Evolutionary conservation across 345 rosid genomes (phyloP), one percentile per base, ranked within the genome.

Genomic region (Excoecaria agallocha): DNA sequence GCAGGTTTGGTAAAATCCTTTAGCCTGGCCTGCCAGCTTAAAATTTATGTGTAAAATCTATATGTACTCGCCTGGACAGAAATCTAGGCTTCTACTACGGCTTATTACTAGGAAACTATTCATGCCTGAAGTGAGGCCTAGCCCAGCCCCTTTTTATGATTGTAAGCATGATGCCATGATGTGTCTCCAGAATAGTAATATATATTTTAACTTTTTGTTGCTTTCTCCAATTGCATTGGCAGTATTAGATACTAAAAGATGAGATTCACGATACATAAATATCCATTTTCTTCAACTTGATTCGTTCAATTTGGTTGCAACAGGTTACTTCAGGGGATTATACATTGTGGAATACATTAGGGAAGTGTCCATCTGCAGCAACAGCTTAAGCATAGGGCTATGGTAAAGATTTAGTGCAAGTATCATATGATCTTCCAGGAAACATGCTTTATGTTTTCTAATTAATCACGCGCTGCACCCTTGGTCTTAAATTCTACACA

Each of bases 281-380:
- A 43, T 35, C 43, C 12, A 50, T 50, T 62, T 39, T n/a, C n/a
- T n/a, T 43, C 38, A 20, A 24, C 48, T 37, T 4, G 20, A 46
- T 41, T 35, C 9, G 6, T 4, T 30, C 20, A 20, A 30, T 49
- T 73, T 73, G 59, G 41, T 62, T 64, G 30, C 25, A 19, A 73
- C 89, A 95, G 98, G 93, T 87, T 70, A 85, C 79, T 48, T 90
- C 92, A 12, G 98, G 98, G 56, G 94, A 95, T 73, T 95, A 95
- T 78, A 90, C 93, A 74, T 74, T 93, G 81, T 93, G 98, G 99
- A 93, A 93, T 81, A 95, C 99, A 46, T 79, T 95, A 74, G 98
- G 99, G 73, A 88, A 90, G 67, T 94, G 97, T 81, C 98, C 82
- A 58, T 74, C 98, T 30, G 67, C 79, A 20, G 78, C 70, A 45